Evolutionary conservation across 140 eudicot species (phyloP).

Genomic region (Stevia rebaudiana): DNA sequence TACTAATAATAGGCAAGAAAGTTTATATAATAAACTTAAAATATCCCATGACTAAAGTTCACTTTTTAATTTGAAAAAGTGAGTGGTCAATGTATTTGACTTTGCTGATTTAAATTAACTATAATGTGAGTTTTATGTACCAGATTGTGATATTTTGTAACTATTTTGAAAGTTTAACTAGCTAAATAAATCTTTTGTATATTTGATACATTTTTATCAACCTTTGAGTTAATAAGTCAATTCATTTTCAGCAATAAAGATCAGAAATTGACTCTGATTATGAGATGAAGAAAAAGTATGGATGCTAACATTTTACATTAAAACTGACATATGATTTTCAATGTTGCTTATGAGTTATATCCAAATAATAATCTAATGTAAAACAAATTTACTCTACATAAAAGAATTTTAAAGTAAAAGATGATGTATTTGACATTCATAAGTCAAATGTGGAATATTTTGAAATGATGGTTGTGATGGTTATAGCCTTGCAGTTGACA

Average conservation of each 20-base stretch:
- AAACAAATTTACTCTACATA: not conserved
- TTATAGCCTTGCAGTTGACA: constrained; percentile 2
- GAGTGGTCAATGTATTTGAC: not conserved
- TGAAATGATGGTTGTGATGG: constrained; percentile 9
- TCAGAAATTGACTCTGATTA: not conserved
- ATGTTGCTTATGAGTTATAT: not conserved
- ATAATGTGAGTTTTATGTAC: not conserved
- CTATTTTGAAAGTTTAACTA: not conserved
- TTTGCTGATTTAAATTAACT: not conserved
- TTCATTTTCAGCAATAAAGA: constrained; percentile 5
- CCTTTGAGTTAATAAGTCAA: not conserved
- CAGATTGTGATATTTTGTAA: not conserved
- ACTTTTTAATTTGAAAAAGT: not conserved
- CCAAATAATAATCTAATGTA: not conserved
- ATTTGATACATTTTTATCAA: not conserved
- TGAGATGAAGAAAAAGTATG: not conserved
- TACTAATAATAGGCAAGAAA: not conserved
- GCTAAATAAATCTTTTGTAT: not conserved
- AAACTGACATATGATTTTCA: not conserved
- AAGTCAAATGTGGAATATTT: constrained; percentile 13
- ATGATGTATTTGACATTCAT: not conserved
- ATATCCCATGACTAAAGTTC: not conserved
- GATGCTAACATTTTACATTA: not conserved
- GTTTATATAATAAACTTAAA: not conserved
- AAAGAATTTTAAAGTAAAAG: not conserved